A percentile compares a stretch with the other conserved stretches of the same genome.
Conservation (phyloP, 2,329 filamentous ascomycete species). For the Xylaria arbuscula region DNA sequence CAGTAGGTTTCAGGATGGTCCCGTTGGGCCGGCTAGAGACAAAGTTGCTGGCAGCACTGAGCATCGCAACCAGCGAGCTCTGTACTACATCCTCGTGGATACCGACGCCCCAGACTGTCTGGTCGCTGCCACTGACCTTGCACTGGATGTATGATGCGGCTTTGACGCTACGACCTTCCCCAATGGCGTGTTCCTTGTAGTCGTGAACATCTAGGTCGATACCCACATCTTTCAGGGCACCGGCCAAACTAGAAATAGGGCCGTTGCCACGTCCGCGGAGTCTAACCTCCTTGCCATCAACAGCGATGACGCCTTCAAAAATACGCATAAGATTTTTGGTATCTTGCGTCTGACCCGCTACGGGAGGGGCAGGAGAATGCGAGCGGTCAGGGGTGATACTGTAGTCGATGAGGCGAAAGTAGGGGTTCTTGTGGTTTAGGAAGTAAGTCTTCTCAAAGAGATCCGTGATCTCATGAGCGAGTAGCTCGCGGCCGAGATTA, state of each 20-base stretch:
- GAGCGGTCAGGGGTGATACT: conserved; percentile 88
- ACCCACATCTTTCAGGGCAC: conserved; percentile 80
- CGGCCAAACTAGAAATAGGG: conserved; percentile 87
- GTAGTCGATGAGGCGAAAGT: conserved; percentile 91
- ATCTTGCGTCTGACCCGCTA: conserved; percentile 76
- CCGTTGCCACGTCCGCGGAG: conserved; percentile 88
- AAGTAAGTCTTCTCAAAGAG: conserved; percentile 93
- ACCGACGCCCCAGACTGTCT: conserved; percentile 89
- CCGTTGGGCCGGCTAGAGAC: not conserved
- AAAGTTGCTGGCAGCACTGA: conserved; percentile 18
- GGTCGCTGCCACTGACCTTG: conserved; percentile 72
- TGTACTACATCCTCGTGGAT: conserved; percentile 72
- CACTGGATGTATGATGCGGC: conserved; percentile 96
- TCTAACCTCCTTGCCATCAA: conserved; percentile 52
- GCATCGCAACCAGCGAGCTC: conserved; percentile 22
- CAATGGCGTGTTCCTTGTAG: conserved; percentile 97
- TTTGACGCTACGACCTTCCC: conserved; percentile 82
- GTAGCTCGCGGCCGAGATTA: conserved; percentile 81
- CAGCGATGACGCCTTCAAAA: not conserved
- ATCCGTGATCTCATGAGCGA: conserved; percentile 82
- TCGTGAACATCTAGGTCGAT: conserved; percentile 93
- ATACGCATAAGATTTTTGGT: conserved; percentile 54
- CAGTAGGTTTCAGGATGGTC: not conserved
- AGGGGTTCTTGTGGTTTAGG: conserved; percentile 78
- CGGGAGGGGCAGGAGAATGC: conserved; percentile 72